A percentile compares a stretch with the other conserved stretches of the same genome.
phyloP scores from a whole-genome alignment of 202 grass and related monocot genomes.

The Musa balbisiana region DNA sequence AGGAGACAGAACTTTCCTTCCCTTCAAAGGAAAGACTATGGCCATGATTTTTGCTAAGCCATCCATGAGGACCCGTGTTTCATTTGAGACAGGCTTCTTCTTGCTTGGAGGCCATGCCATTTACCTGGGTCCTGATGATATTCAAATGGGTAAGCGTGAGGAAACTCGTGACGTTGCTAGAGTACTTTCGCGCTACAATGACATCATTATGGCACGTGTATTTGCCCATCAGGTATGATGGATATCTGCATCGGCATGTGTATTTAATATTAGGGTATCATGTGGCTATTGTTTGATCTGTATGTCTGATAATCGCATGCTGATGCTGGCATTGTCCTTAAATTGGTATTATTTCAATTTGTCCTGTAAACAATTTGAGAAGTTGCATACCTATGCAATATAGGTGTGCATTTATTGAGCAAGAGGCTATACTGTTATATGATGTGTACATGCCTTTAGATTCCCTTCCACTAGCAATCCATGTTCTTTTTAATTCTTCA shows the following conservation, averaged over 20 bases:
- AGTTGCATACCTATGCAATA: not conserved
- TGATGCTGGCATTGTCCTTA: not conserved
- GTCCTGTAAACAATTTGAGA: not conserved
- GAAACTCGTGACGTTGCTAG: constrained; percentile 93
- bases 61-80: constrained; percentile 95
- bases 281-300: not conserved
- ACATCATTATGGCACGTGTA: constrained; percentile 93
- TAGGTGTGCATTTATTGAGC: not conserved
- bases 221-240: constrained; percentile 70
- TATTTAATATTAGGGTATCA: not conserved
- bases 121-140: constrained; percentile 91
- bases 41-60: constrained; percentile 98
- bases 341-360: not conserved
- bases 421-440: not conserved
- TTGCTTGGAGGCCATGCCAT: constrained; percentile 91
- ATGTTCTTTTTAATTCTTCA: not conserved
- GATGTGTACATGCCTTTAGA: not conserved
- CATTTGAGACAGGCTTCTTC: constrained; percentile 94
- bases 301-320: not conserved
- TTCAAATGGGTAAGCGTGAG: constrained; percentile 98
- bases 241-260: constrained; percentile 15
- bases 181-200: constrained; percentile 90
- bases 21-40: constrained; percentile 93
- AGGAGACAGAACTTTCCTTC: constrained; percentile 79
- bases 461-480: not conserved